Percentiles rank a stretch among this genome's conserved stretches.
Conservation (phyloP, 768 basidiomycete genomes). For the Scleroderma bovista region DNA sequence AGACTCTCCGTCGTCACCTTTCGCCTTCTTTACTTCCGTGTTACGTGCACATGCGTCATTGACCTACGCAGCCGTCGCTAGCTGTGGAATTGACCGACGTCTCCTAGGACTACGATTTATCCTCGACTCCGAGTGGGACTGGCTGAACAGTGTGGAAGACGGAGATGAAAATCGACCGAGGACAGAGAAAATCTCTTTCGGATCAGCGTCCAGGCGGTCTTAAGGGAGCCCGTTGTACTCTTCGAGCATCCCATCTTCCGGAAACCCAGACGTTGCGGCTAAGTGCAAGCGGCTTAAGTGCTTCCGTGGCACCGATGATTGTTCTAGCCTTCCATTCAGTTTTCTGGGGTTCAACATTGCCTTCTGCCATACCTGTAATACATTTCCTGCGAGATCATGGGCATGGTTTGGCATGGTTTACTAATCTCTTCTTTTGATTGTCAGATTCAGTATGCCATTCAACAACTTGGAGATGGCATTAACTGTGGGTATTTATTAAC, state of each 20-base stretch:
- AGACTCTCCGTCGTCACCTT: slow-evolving; percentile 23
- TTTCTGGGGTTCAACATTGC: neutral
- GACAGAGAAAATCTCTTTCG: slow-evolving; percentile 4
- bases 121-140: slow-evolving; percentile 35
- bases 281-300: slow-evolving; percentile 82
- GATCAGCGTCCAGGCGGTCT: neutral
- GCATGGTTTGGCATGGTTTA: neutral
- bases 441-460: neutral
- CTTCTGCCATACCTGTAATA: neutral
- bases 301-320: slow-evolving; percentile 83
- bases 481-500: neutral
- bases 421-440: neutral
- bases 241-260: slow-evolving; percentile 77
- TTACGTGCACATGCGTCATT: slow-evolving; percentile 66
- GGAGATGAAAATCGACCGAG: neutral
- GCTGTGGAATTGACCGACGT: slow-evolving; percentile 86
- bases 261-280: slow-evolving; percentile 81
- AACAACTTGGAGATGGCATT: neutral
- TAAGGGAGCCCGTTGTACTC: slow-evolving; percentile 28
- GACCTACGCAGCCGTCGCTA: slow-evolving; percentile 73
- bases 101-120: slow-evolving; percentile 77
- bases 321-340: neutral
- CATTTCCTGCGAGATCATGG: neutral
- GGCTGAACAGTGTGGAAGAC: slow-evolving; percentile 13
- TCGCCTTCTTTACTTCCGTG: slow-evolving; percentile 58